Evolutionary conservation across 1,284 basidiomycete genomes (phyloP), one percentile per base, ranked within the genome.

Genomic region (Heterobasidion annosum): DNA sequence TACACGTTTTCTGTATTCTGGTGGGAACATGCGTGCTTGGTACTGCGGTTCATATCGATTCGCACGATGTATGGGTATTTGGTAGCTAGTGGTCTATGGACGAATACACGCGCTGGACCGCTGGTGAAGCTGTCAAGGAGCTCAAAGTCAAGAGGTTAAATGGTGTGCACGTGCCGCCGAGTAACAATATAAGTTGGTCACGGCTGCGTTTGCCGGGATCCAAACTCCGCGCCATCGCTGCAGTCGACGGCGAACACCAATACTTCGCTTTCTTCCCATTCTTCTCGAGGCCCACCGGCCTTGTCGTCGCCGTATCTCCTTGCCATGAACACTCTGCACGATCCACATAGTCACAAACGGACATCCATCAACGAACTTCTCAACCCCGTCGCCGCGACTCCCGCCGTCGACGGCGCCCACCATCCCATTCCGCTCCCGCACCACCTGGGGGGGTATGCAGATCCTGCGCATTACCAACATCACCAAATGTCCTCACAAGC

Each of bases 281-380:
- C 16, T 48, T 48, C 33, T n/a, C 49, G 35, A 53, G 46, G 15
- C 33, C 34, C 25, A 33, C 42, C 25, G 34, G n/a, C 18, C n/a
- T 18, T 33, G 45, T 18, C 51, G 55, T 18, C 52, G 51, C 51
- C 54, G 59, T 56, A 61, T 52, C 52, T 58, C 60, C 56, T 62
- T 60, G 63, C 65, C 57, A 77, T 76, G 74, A 75, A 77, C 57
- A 65, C 52, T 12, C 19, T 77, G 57, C 74, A 78, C 54, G 76
- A 78, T 63, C 61, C 57, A 45, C 67, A 71, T 62, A 65, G 58
- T 44, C 70, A 72, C 61, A 78, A 76, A 62, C 74, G 77, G 46
- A 78, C 77, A 9, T 77, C 76, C 53, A 77, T 78, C 64, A 72
- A 68, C 60, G 72, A 78, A 57, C 72, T 77, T n/a, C 74, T 77